These are phyloP conservation scores for Cyclotella cryptica DNA, from an alignment of 108 stramenopile species.

Conservation along the genomic window DNA sequence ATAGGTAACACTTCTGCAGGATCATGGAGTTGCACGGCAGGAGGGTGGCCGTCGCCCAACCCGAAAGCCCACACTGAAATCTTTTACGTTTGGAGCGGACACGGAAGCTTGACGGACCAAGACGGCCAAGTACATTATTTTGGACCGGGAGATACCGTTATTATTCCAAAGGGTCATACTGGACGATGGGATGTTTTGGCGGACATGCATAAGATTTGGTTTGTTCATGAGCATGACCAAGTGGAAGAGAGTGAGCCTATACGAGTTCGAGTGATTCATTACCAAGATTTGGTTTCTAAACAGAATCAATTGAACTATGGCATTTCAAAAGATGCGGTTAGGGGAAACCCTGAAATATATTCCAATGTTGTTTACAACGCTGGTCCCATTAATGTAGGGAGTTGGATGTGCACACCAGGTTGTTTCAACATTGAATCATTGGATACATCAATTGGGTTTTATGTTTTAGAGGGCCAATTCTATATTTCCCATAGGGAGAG, in stretches of 20 bases:
- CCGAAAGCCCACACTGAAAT: constrained; percentile 64
- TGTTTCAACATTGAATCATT: constrained; percentile 34
- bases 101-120: constrained; percentile 60
- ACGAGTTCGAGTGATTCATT: constrained; percentile 55
- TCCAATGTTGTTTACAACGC: constrained; percentile 58
- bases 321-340: constrained; percentile 38
- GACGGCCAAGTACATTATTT: constrained; percentile 70
- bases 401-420: constrained; percentile 61
- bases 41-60: constrained; percentile 72
- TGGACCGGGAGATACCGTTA: constrained; percentile 76
- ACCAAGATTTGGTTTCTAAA: constrained; percentile 41
- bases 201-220: constrained; percentile 77
- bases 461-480: constrained; percentile 56
- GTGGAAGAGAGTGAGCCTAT: constrained; percentile 57
- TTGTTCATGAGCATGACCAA: constrained; percentile 58
- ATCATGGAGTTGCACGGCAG: constrained; percentile 69
- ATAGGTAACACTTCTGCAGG: constrained; percentile 29
- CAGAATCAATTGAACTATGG: constrained; percentile 19
- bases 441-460: constrained; percentile 29
- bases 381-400: constrained; percentile 64
- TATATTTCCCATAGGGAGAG: constrained; percentile 4
- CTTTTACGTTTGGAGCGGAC: constrained; percentile 69
- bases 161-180: constrained; percentile 73
- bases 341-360: constrained; percentile 19
- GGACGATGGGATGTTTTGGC: constrained; percentile 78